Evolutionary conservation across 768 basidiomycete species (phyloP).

Genomic region (Suillus fuscotomentosus): DNA sequence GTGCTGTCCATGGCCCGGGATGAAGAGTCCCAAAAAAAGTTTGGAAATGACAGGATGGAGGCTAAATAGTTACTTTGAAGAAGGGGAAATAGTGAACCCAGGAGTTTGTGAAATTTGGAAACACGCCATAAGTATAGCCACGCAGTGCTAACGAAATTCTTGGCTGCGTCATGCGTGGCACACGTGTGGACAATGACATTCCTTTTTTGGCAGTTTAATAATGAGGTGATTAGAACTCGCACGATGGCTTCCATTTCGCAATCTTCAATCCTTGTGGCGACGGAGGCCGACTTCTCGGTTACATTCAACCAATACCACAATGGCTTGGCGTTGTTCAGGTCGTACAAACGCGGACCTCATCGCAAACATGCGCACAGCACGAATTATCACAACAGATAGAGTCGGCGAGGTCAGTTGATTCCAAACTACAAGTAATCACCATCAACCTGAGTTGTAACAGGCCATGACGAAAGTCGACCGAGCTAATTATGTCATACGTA

Average conservation of each 20-base stretch:
- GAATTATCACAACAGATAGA: slow-evolving; percentile 54
- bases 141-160: background rate
- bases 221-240: background rate
- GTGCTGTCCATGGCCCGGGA: background rate
- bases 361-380: slow-evolving; percentile 53
- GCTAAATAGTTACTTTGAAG: slow-evolving; percentile 6
- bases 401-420: slow-evolving; percentile 50
- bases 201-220: background rate
- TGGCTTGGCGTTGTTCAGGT: slow-evolving; percentile 86
- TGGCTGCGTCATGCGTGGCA: background rate
- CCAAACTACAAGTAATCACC: background rate
- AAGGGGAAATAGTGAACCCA: background rate
- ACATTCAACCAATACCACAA: slow-evolving; percentile 23
- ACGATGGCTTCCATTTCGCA: background rate
- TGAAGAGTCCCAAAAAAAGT: background rate
- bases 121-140: too few relatives aligned
- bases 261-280: background rate
- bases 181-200: background rate
- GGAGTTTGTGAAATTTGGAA: background rate
- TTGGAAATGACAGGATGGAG: background rate
- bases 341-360: slow-evolving; percentile 71
- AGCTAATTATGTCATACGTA: slow-evolving; percentile 58
- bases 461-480: slow-evolving; percentile 74
- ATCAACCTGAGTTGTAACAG: slow-evolving; percentile 29
- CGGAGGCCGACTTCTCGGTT: background rate